Conservation (phyloP, 805 yeast species). For the Starmerella riodocensis region DNA sequence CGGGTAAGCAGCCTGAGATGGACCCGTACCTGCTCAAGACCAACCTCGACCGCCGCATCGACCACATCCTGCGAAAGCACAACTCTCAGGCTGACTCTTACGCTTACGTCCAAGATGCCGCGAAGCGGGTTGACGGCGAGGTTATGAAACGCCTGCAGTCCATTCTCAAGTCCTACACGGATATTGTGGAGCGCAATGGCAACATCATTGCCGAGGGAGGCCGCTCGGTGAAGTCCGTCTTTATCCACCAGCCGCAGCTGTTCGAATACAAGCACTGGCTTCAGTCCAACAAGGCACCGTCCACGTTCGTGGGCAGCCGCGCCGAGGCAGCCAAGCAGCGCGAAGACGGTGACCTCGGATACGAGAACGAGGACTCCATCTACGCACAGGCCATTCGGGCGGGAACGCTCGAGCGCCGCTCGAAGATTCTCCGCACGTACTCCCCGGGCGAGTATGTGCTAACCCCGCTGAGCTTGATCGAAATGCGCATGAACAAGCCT, state of each 20-base stretch:
- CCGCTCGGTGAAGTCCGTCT: conserved; percentile 58
- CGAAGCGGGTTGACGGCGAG: conserved; percentile 75
- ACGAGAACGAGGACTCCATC: conserved; percentile 57
- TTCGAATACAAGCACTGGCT: conserved; percentile 78
- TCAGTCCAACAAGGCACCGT: conserved; percentile 10
- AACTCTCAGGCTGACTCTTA: conserved; percentile 80
- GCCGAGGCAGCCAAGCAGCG: neutral
- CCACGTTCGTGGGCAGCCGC: conserved; percentile 6
- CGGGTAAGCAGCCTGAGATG: conserved; percentile 12
- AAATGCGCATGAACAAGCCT: conserved; percentile 45
- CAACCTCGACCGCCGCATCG: conserved; percentile 61
- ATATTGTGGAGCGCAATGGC: conserved; percentile 39
- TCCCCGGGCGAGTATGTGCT: conserved; percentile 82
- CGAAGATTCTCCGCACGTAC: conserved; percentile 84
- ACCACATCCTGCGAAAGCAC: conserved; percentile 68
- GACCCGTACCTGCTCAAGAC: conserved; percentile 76
- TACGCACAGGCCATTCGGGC: conserved; percentile 55
- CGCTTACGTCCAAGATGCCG: conserved; percentile 73
- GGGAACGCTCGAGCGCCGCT: conserved; percentile 76
- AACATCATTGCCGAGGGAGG: conserved; percentile 34
- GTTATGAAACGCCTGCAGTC: conserved; percentile 78
- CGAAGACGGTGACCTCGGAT: conserved; percentile 33
- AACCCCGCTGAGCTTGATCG: conserved; percentile 80
- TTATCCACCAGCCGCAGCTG: conserved; percentile 61
- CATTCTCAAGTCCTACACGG: conserved; percentile 60